These are phyloP conservation scores for Euphorbia peplus DNA, from an alignment of 345 rosid species.

Conservation along the genomic window DNA sequence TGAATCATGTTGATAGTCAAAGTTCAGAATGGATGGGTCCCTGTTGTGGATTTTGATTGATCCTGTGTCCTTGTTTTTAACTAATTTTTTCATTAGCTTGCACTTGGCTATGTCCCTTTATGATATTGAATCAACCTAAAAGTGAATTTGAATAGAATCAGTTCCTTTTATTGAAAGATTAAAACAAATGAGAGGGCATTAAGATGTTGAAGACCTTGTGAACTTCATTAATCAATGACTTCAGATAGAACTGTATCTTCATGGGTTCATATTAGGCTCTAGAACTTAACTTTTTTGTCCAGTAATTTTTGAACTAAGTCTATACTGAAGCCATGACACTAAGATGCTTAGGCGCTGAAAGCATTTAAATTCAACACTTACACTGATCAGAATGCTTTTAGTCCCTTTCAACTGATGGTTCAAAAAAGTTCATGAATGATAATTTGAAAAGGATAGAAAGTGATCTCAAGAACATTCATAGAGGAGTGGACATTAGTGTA, in stretches of 20 bases:
- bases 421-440: background rate
- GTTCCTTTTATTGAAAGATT: background rate
- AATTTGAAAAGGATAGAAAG: background rate
- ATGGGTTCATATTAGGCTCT: background rate
- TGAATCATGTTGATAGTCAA: background rate
- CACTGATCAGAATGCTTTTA: background rate
- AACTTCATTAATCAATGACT: background rate
- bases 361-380: background rate
- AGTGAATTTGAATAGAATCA: background rate
- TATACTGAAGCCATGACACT: too few relatives aligned
- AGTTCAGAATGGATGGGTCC: background rate
- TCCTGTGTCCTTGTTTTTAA: background rate
- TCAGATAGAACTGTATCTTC: too few relatives aligned
- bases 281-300: background rate
- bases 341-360: background rate
- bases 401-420: background rate
- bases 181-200: background rate
- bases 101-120: background rate
- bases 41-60: background rate
- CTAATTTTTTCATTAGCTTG: background rate
- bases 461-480: background rate
- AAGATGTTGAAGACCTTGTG: background rate
- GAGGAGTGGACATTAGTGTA: background rate
- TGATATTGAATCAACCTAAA: background rate
- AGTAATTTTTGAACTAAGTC: background rate